A percentile compares a stretch with the other conserved stretches of the same genome.
Evolutionary conservation across 1,284 basidiomycete genomes (phyloP).

Genomic region (Trichosporon sp.): DNA sequence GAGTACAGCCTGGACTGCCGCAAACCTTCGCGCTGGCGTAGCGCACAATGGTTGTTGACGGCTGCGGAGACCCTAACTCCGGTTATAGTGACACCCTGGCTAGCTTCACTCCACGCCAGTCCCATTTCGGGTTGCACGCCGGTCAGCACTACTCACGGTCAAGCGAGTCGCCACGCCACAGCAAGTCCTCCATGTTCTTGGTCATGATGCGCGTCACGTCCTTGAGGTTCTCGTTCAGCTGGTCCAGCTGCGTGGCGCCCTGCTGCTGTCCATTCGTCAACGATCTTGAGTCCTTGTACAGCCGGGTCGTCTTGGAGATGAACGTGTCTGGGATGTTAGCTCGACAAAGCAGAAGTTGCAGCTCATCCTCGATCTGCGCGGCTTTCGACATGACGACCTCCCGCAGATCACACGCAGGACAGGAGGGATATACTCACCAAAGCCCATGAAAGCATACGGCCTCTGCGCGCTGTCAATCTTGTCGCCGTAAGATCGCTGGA

Average conservation of each 20-base stretch:
- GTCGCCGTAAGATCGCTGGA: slow-evolving; percentile 82
- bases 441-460: slow-evolving; percentile 94
- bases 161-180: slow-evolving; percentile 65
- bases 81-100: background rate
- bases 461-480: slow-evolving; percentile 82
- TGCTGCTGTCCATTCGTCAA: slow-evolving; percentile 60
- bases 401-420: no score
- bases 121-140: background rate
- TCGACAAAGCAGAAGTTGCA: background rate
- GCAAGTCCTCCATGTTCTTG: slow-evolving; percentile 99
- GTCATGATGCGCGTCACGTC: slow-evolving; percentile 99
- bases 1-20: background rate
- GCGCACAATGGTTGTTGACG: background rate
- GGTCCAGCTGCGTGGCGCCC: slow-evolving; percentile 66
- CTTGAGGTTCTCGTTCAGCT: slow-evolving; percentile 91
- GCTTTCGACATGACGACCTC: no score
- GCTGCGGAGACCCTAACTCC: background rate
- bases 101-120: slow-evolving; percentile 3
- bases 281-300: slow-evolving; percentile 91
- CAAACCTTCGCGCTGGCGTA: background rate
- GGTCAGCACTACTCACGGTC: slow-evolving; percentile 29
- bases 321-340: slow-evolving; percentile 74
- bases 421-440: slow-evolving; percentile 65
- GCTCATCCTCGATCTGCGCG: no score
- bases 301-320: slow-evolving; percentile 94